Percentiles rank a stretch among this genome's conserved stretches.
Evolutionary conservation across 805 yeast genomes (phyloP).

Genomic region (Cyberlindnera bimundalis): DNA sequence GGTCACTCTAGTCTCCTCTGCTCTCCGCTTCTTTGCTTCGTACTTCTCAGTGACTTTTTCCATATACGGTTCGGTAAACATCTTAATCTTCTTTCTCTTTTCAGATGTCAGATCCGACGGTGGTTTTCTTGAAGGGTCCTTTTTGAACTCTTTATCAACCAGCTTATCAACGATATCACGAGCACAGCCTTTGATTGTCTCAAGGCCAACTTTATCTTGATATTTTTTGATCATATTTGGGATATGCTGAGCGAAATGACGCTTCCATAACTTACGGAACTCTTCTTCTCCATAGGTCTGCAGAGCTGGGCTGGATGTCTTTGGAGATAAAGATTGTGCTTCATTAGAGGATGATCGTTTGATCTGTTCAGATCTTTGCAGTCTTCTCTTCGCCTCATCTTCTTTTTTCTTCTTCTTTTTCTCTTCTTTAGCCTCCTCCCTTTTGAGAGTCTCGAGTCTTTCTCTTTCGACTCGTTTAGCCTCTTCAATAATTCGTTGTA

Average conservation of each 20-base stretch:
- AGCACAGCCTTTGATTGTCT: slow-evolving; percentile 71
- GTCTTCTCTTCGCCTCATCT: slow-evolving; percentile 29
- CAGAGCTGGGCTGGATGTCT: neutral
- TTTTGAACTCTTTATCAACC: slow-evolving; percentile 63
- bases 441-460: slow-evolving; percentile 24
- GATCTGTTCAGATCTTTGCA: neutral
- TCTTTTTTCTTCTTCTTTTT: slow-evolving; percentile 30
- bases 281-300: slow-evolving; percentile 9
- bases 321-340: neutral
- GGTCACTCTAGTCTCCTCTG: slow-evolving; percentile 3
- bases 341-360: neutral
- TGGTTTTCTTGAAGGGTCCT: slow-evolving; percentile 52
- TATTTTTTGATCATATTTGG: slow-evolving; percentile 75
- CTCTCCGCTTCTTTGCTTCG: slow-evolving; percentile 31
- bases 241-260: slow-evolving; percentile 63
- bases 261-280: slow-evolving; percentile 35
- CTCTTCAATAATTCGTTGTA: slow-evolving; percentile 38
- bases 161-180: slow-evolving; percentile 69
- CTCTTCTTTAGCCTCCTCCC: slow-evolving; percentile 13
- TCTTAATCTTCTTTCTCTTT: slow-evolving; percentile 66
- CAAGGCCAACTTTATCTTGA: slow-evolving; percentile 65
- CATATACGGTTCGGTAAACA: slow-evolving; percentile 62
- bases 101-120: slow-evolving; percentile 69
- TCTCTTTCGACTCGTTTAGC: slow-evolving; percentile 32
- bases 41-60: slow-evolving; percentile 54